phyloP scores from a whole-genome alignment of 352 stramenopile genomes.

The Peronospora destructor region DNA sequence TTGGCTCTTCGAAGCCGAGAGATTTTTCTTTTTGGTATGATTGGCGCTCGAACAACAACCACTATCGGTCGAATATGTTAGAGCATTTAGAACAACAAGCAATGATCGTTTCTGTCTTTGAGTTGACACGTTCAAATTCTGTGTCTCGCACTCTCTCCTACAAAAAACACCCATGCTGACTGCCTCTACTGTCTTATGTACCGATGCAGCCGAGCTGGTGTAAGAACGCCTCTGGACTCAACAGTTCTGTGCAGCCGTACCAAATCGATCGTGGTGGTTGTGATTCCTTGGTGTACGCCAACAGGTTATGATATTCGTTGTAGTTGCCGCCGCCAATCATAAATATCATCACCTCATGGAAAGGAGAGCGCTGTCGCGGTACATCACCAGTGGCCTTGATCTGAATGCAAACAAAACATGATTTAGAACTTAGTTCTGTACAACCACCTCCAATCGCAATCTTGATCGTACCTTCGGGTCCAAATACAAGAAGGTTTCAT shows the following conservation, averaged over 20 bases:
- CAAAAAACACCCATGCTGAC: background rate
- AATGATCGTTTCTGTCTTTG: background rate
- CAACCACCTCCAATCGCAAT: background rate
- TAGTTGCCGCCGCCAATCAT: slow-evolving; percentile 85
- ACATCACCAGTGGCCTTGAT: slow-evolving; percentile 71
- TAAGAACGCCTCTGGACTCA: slow-evolving; percentile 87
- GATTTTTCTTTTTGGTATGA: too few species aligned
- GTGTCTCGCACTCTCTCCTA: background rate
- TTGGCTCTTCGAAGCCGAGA: too few species aligned
- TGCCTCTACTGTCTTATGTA: slow-evolving; percentile 21
- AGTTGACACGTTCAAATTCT: background rate
- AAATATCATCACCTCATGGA: slow-evolving; percentile 83
- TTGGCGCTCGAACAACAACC: too few species aligned
- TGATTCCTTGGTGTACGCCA: slow-evolving; percentile 72
- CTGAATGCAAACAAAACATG: slow-evolving; percentile 16
- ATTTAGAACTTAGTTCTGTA: background rate
- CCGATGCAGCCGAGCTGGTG: slow-evolving; percentile 71
- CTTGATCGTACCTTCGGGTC: slow-evolving; percentile 65
- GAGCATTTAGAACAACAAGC: background rate
- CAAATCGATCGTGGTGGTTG: slow-evolving; percentile 64
- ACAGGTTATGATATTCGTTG: slow-evolving; percentile 84
- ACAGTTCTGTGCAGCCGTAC: slow-evolving; percentile 86
- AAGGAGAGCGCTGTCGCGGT: slow-evolving; percentile 66
- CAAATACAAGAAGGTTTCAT: slow-evolving; percentile 79
- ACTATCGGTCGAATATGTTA: background rate